Conservation (phyloP, 2,329 filamentous ascomycete genomes). For the Aspergillus latus region DNA sequence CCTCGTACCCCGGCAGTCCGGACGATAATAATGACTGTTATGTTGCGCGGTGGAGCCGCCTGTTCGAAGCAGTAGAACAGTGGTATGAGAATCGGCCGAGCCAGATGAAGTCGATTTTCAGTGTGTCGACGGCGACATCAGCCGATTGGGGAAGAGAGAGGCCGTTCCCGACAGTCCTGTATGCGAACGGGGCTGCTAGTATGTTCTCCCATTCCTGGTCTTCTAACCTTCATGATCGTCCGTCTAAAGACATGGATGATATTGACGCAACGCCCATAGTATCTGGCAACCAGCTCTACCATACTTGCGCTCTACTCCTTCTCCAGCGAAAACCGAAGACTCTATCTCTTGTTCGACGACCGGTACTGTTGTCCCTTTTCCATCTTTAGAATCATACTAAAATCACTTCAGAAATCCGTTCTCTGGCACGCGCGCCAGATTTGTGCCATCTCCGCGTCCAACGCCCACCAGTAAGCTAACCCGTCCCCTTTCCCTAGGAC, state of each 20-base stretch:
- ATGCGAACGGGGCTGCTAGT: slow-evolving; percentile 30
- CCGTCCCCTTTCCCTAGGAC: too few species aligned
- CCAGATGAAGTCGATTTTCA: slow-evolving; percentile 31
- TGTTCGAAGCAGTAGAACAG: slow-evolving; percentile 44
- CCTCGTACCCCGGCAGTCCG: slow-evolving; percentile 20
- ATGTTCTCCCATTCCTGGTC: slow-evolving; percentile 3
- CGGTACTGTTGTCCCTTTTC: slow-evolving; percentile 11
- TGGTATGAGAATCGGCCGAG: slow-evolving; percentile 40
- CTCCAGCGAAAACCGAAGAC: slow-evolving; percentile 34
- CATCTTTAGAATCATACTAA: neutral
- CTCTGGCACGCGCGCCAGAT: slow-evolving; percentile 51
- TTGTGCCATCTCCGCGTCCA: slow-evolving; percentile 48
- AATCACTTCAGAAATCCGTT: slow-evolving; percentile 36
- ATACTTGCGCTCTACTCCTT: slow-evolving; percentile 31
- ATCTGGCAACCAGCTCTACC: slow-evolving; percentile 39
- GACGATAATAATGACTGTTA: slow-evolving; percentile 21
- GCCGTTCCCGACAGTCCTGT: slow-evolving; percentile 29
- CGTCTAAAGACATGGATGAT: too few species aligned
- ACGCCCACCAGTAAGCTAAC: slow-evolving; percentile 39
- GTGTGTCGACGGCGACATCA: slow-evolving; percentile 16
- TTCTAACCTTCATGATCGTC: too few species aligned
- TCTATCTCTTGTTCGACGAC: slow-evolving; percentile 21
- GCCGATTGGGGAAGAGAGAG: slow-evolving; percentile 5
- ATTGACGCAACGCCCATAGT: slow-evolving; percentile 15
- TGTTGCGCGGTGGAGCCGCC: slow-evolving; percentile 38